Evolutionary conservation across 2,329 filamentous ascomycete genomes (phyloP).

Genomic region (Colletotrichum phormii): DNA sequence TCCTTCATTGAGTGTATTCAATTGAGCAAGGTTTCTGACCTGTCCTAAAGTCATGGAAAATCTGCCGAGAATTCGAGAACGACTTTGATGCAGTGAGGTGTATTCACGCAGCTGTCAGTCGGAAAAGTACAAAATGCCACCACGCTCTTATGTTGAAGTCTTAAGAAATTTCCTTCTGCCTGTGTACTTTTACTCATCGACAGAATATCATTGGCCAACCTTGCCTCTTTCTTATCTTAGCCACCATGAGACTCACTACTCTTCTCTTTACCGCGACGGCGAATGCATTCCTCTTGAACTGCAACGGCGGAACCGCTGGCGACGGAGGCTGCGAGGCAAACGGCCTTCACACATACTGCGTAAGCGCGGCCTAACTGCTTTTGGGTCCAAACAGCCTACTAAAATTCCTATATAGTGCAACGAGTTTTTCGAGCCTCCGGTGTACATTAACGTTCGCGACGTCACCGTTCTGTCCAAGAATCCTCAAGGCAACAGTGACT

Average conservation of each 20-base stretch:
- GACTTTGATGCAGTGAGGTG: not conserved
- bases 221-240: not conserved
- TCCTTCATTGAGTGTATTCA: not conserved
- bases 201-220: not conserved
- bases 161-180: not conserved
- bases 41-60: not conserved
- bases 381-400: not conserved
- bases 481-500: not conserved
- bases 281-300: not conserved
- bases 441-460: not conserved
- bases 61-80: not conserved
- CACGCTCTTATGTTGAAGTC: not conserved
- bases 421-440: not conserved
- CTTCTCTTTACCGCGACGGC: not conserved
- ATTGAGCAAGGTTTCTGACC: no score
- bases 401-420: not conserved
- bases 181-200: not conserved
- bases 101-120: not conserved
- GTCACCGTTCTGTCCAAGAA: not conserved
- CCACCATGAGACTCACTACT: not conserved
- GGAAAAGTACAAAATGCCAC: not conserved
- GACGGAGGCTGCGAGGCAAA: not conserved
- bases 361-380: not conserved
- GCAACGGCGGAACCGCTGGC: not conserved
- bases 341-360: not conserved